Evolutionary conservation across 768 basidiomycete species (phyloP), one percentile per base, ranked within the genome.

Genomic region (Suillus placidus): DNA sequence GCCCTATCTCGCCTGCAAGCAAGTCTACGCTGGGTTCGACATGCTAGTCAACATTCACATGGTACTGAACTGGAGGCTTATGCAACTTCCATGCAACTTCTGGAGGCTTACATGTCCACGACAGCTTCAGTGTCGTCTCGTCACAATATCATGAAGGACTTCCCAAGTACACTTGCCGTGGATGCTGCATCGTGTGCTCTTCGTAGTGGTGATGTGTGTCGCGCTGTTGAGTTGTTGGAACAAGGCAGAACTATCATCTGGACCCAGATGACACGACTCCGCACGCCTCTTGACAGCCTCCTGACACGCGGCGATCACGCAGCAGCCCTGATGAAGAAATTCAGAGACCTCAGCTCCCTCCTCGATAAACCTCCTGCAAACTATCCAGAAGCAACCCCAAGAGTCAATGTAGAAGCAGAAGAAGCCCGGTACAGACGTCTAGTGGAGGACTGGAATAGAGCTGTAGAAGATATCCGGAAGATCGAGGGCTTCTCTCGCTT

Each of bases 221-320:
- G 26, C 26, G 26, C 26, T 26, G 26, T 26, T 26, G 26, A 26
- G 26, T 26, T 26, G 2, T 26, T 26, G 26, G 26, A 26, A 26
- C 26, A 26, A 26, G 26, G 26, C 26, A 26, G 26, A 2, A 26
- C 26, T 26, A 26, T 26, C 66, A 69, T 75, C 5, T 77, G 76
- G 74, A 69, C 67, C 37, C 74, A 77, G 60, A 47, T 76, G 12
- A 60, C 70, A 34, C 66, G 71, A 32, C 71, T 74, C 12, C 70
- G 71, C 4, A 69, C 68, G 10, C 70, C 75, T 14, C 54, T 74
- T 14, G 74, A 77, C 61, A 65, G 66, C 49, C 67, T 76, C 26
- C 52, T 61, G 16, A 34, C n/a, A 6, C 16, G 32, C 10, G 60
- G 68, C 16, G 5, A 32, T 2, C 34, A 60, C 2, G 35, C 57